These are phyloP conservation scores for Clavaria fumosa DNA, from an alignment of 768 basidiomycete genomes.

Conservation along the genomic window DNA sequence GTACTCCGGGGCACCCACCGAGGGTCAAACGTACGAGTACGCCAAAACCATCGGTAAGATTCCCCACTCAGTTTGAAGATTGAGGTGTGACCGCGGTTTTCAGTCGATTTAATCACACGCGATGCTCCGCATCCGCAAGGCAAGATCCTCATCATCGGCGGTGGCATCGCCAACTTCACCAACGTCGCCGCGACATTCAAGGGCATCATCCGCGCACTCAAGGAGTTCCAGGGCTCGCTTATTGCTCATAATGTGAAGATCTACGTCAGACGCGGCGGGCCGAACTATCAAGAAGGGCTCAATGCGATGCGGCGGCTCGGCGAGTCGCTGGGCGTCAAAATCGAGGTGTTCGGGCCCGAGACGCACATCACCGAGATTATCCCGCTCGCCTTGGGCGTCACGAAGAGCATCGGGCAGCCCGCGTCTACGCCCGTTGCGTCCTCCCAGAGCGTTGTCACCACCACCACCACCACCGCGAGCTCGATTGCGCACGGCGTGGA, in stretches of 20 bases:
- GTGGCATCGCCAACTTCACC: constrained; percentile 99
- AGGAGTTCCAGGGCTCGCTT: constrained; percentile 80
- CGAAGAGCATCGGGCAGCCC: not conserved
- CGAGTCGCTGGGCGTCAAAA: constrained; percentile 93
- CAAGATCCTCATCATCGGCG: constrained; percentile 98
- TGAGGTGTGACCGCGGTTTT: constrained; percentile 2
- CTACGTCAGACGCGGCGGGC: constrained; percentile 95
- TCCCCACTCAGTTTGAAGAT: not conserved
- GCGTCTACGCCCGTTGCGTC: constrained; percentile 17
- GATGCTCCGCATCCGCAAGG: constrained; percentile 71
- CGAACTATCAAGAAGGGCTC: constrained; percentile 96
- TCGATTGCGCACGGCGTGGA: not conserved
- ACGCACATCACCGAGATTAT: constrained; percentile 98
- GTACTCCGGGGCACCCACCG: constrained; percentile 95
- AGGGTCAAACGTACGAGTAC: constrained; percentile 98
- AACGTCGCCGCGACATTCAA: constrained; percentile 99
- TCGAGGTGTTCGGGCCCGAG: constrained; percentile 94
- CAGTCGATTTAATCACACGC: constrained; percentile 88
- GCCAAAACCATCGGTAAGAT: constrained; percentile 89
- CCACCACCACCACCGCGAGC: constrained; percentile 23
- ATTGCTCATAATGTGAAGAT: constrained; percentile 80
- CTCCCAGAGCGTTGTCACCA: not conserved
- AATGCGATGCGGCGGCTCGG: constrained; percentile 97
- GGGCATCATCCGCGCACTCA: constrained; percentile 94
- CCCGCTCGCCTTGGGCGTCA: constrained; percentile 86